A percentile compares a stretch with the other conserved stretches of the same genome.
These are phyloP conservation scores for Candida taoyuanica DNA, from an alignment of 805 yeast species.

Conservation along the genomic window DNA sequence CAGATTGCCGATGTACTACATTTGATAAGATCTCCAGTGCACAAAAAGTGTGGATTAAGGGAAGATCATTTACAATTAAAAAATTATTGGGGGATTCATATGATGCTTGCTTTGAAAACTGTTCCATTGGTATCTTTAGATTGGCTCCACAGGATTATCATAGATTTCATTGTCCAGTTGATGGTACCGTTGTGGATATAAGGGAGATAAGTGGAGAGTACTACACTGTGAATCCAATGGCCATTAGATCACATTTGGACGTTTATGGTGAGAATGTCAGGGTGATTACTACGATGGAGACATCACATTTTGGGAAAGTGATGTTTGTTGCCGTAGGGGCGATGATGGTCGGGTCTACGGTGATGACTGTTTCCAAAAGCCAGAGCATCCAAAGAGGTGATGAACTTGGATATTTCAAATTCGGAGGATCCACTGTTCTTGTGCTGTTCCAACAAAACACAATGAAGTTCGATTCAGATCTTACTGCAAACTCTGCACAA, in stretches of 20 bases:
- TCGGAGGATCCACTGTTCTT: slow-evolving; percentile 90
- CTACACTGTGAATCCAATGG: slow-evolving; percentile 97
- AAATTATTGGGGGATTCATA: slow-evolving; percentile 48
- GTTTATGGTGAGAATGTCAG: slow-evolving; percentile 92
- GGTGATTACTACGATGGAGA: slow-evolving; percentile 68
- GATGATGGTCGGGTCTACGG: slow-evolving; percentile 96
- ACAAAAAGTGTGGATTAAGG: slow-evolving; percentile 84
- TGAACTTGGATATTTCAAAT: slow-evolving; percentile 90
- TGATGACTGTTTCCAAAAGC: slow-evolving; percentile 62
- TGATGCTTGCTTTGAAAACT: slow-evolving; percentile 38
- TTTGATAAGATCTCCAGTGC: slow-evolving; percentile 59
- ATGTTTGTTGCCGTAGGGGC: slow-evolving; percentile 87
- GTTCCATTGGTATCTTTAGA: slow-evolving; percentile 71
- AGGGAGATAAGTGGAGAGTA: slow-evolving; percentile 79
- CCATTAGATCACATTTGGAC: slow-evolving; percentile 79
- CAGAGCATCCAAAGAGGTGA: slow-evolving; percentile 60
- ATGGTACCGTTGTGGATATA: slow-evolving; percentile 65
- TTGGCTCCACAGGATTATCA: slow-evolving; percentile 98
- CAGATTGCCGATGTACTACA: slow-evolving; percentile 81
- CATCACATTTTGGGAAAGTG: slow-evolving; percentile 73
- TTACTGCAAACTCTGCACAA: slow-evolving; percentile 59
- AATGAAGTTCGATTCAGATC: slow-evolving; percentile 68
- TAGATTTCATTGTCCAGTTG: slow-evolving; percentile 85
- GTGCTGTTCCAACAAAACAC: slow-evolving; percentile 50
- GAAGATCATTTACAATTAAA: slow-evolving; percentile 63